Conservation (phyloP, 2,329 filamentous ascomycete genomes). For the Sporothrix pallida region DNA sequence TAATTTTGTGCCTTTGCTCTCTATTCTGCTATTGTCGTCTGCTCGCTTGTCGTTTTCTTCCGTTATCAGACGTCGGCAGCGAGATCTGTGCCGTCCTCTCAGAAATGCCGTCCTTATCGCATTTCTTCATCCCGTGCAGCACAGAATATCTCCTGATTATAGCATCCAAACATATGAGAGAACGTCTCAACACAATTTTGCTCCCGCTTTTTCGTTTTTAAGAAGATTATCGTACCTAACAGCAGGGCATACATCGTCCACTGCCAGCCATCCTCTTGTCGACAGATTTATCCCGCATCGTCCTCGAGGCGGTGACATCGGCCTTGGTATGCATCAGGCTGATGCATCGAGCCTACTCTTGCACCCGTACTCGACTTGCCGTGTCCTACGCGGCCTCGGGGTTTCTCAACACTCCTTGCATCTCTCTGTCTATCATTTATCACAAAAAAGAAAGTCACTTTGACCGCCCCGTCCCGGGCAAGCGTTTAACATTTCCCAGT, state of each 20-base stretch:
- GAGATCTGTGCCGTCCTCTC: background rate
- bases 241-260: background rate
- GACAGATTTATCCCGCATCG: constrained; percentile 22
- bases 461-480: background rate
- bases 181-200: too few species aligned
- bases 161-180: background rate
- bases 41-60: background rate
- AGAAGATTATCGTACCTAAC: background rate
- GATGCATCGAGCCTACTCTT: constrained; percentile 7
- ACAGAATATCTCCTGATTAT: constrained; percentile 7
- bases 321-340: constrained; percentile 15
- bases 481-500: too few species aligned
- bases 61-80: background rate
- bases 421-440: background rate
- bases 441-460: background rate
- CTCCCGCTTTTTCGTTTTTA: too few species aligned
- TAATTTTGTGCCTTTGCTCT: background rate
- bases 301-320: constrained; percentile 21
- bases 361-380: background rate
- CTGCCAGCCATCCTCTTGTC: constrained; percentile 6
- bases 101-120: background rate
- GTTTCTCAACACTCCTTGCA: background rate
- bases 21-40: background rate
- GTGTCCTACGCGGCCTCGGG: background rate
- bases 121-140: background rate